Evolutionary conservation across 768 basidiomycete genomes (phyloP), one percentile per base, ranked within the genome.

Genomic region (Panaeolus cyanescens): DNA sequence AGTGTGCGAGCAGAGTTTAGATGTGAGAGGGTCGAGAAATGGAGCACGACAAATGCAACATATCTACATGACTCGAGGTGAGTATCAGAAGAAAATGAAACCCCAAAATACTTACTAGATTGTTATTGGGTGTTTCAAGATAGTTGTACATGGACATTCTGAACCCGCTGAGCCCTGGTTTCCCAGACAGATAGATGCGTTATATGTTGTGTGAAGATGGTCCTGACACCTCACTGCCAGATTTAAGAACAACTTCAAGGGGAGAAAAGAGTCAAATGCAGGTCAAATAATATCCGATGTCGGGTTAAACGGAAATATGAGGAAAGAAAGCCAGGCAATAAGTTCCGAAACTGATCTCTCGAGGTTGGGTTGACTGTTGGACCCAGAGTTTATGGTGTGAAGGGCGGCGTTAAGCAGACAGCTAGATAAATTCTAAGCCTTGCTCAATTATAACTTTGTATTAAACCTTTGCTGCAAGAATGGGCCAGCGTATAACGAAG

Each of bases 41-140:
- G 93, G 91, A 59, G 81, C 80, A 22, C 83, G 84, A 74, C 90
- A 92, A 66, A 92, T 92, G 67, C 90, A 93, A 69, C 91, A 92
- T 62, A 88, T 79, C 91, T 91, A 36, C 36, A n/a, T 34, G 1
- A n/a, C n/a, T n/a, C 56, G 50, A 59, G 39, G 62, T n/a, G 36
- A 33, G 54, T 19, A 25, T 31, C 5, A 13, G 10, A 31, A 56
- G n/a, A 34, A 19, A 12, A 33, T 10, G 54, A 17, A 42, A 3
- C 34, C 32, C 7, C 50, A 62, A 19, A 50, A 34, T 22, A 73
- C 87, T 58, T 60, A 89, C 90, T 57, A 93, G 76, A 67, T 92
- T 93, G 54, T 78, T 77, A 72, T 92, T 91, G 12, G 86, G 82
- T 22, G 77, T 69, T 36, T 82, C 86, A 25, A 86, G 75, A 68